Base-by-base conservation (phyloP, 2,329 filamentous ascomycete genomes). In the Diatrype stigma region DNA sequence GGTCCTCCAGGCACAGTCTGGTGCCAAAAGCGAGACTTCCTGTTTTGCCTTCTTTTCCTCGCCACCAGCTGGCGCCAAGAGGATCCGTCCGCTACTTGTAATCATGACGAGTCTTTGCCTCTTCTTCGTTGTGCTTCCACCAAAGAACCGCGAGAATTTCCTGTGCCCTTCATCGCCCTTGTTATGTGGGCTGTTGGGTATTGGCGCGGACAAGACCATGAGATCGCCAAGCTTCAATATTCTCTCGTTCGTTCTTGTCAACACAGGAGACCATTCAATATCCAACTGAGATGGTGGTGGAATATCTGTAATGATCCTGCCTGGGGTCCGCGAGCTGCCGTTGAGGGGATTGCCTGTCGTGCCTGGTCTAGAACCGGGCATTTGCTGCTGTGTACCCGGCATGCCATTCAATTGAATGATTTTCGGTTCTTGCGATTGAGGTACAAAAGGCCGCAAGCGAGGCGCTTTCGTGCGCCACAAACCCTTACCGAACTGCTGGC, bases 181-280 rank as follows among this genome's bases (percentile, higher is more conserved):
- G 34, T 84, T 82, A 49, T 85, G 85, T 0, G 88, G 83, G 55
- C 85, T 89, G 63, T 89, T 87, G 10, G 88, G 80, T 48, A 91
- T 79, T 10, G 92, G 87, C 2, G 89, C 83, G 6, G 90, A 87
- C 37, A 89, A 78, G 7, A 99, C 92, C 69, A 91, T 82, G 56
- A 96, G 74, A 63, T 99, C 96, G 2, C 94, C 94, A 21, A 99
- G 77, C 68, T 96, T 96, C 56, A 99, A 70, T 59, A 99, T 99
- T 34, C 94, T 84, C 70, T 99, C 94, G 64, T 97, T 96, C 53
- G 84, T 86, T 63, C 86, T 85, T 10, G 89, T 96, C 50, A 99
- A 75, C 4, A 99, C 92, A 1, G 94, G 94, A 1, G 93, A 96
- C 94, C 94, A 99, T 70, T 99, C 94, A 51, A 99, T 96, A 65